A percentile compares a stretch with the other conserved stretches of the same genome.
Conservation (phyloP, 495 filamentous ascomycete species). For the Aspergillus mulundensis region DNA sequence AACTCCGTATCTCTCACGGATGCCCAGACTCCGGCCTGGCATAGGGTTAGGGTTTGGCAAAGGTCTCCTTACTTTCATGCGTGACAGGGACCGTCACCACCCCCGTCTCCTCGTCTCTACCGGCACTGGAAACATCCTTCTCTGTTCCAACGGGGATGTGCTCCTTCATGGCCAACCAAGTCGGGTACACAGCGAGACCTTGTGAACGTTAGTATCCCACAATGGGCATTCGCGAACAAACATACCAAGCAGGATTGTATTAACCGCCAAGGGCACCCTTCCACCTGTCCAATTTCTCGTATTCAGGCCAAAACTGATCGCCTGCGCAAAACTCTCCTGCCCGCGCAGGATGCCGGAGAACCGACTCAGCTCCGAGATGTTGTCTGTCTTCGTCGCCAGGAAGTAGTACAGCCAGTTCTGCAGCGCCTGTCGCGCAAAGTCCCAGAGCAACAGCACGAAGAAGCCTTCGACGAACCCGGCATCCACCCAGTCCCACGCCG, state of each 20-base stretch:
- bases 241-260: too few species aligned
- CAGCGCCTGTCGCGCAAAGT: conserved; percentile 41
- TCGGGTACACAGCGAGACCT: conserved; percentile 27
- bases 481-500: conserved; percentile 40
- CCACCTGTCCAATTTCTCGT: conserved; percentile 44
- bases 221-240: too few species aligned
- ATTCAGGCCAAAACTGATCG: conserved; percentile 55
- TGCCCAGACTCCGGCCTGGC: too few species aligned
- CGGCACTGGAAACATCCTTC: too few species aligned
- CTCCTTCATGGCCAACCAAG: conserved; percentile 23
- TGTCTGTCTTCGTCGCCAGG: conserved; percentile 52
- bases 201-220: not conserved
- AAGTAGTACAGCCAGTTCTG: conserved; percentile 58
- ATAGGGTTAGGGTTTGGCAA: too few species aligned
- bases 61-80: too few species aligned
- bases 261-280: conserved; percentile 22
- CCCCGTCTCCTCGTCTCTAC: too few species aligned
- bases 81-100: too few species aligned
- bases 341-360: conserved; percentile 56
- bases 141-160: conserved; percentile 17
- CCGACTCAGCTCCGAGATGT: conserved; percentile 53
- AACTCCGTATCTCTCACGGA: too few species aligned
- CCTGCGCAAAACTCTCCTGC: conserved; percentile 59
- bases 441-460: conserved; percentile 46
- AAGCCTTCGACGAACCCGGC: conserved; percentile 42